phyloP scores from a whole-genome alignment of 306 rosid genomes.

The Hippophae tibetana region DNA sequence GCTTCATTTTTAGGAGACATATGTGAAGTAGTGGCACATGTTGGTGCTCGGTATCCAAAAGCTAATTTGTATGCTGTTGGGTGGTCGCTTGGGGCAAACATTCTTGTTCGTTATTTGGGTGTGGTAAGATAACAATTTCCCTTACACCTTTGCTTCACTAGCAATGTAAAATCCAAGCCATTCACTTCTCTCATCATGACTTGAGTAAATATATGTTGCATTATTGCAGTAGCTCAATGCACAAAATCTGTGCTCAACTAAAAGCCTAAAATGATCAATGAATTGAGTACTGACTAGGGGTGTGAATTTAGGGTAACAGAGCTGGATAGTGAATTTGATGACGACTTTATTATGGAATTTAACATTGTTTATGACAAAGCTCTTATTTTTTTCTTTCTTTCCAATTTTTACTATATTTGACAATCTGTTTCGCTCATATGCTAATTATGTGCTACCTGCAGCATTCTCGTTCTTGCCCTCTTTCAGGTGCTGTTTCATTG shows the following conservation, averaged over 20 bases:
- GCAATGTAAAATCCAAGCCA: not conserved
- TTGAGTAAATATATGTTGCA: not conserved
- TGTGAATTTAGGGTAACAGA: not conserved
- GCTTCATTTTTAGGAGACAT: constrained; percentile 89
- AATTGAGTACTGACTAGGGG: not conserved
- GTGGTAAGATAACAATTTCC: constrained; percentile 36
- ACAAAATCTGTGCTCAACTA: not conserved
- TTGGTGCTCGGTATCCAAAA: constrained; percentile 45
- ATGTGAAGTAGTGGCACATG: constrained; percentile 67
- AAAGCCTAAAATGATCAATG: not conserved
- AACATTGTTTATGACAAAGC: not conserved
- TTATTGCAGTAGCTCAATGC: not conserved
- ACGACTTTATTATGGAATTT: too few species aligned
- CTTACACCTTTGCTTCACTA: not conserved
- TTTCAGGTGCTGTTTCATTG: constrained; percentile 92
- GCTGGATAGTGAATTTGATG: not conserved
- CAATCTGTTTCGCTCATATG: constrained; percentile 10
- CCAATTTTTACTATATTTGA: constrained; percentile 4
- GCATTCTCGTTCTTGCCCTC: constrained; percentile 53
- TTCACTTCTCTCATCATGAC: not conserved
- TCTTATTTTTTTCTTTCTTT: constrained; percentile 1
- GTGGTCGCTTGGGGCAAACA: constrained; percentile 97
- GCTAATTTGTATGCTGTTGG: constrained; percentile 84
- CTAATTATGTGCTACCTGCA: constrained; percentile 32
- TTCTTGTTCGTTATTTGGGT: constrained; percentile 86